Evolutionary conservation across 2,329 filamentous ascomycete genomes (phyloP), one percentile per base, ranked within the genome.

Genomic region (Fusarium albidum): DNA sequence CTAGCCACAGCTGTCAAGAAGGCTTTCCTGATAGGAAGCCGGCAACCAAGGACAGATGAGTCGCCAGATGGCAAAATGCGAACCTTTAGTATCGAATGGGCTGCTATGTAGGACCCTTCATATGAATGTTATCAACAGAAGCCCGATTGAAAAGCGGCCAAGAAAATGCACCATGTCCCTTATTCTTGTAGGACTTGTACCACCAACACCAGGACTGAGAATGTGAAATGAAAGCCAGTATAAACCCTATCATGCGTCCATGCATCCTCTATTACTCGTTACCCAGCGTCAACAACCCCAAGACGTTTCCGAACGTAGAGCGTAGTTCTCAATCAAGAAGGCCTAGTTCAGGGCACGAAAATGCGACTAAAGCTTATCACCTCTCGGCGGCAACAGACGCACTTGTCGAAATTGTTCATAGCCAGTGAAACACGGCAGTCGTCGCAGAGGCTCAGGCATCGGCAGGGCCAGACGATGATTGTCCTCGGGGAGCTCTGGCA

Each of bases 1-100:
- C 74, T 99, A 58, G 95, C 93, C 0, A 98, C 95, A 3, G 91
- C 91, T 42, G 95, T 98, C 15, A 99, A 99, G 80, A 99, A 99
- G 75, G 91, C 91, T 0, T 97, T 92, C 67, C 77, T 99, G 47
- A 82, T 99, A 51, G 94, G 93, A 7, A 92, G 91, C 0, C 79
- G 83, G 64, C 76, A 82, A 47, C 68, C 73, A 39, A 61, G 65
- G 13, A 70, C 68, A 11, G 56, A 66, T 21, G 64, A 64, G 9
- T 67, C 70, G 2, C 69, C 67, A 32, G 71, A 77, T 28, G 71
- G 69, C 10, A 63, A 70, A 13, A 79, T 94, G 17, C 82, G 90
- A 61, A 84, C 89, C 0, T 96, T 96, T 68, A 93, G 90, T 64
- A 83, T 97, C 46, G 93, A 97, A 75, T 97, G 93, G 94, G 93